A percentile compares a stretch with the other conserved stretches of the same genome.
These are phyloP conservation scores for Spergularia bocconei DNA, from an alignment of 148 eudicot species.

Conservation along the genomic window DNA sequence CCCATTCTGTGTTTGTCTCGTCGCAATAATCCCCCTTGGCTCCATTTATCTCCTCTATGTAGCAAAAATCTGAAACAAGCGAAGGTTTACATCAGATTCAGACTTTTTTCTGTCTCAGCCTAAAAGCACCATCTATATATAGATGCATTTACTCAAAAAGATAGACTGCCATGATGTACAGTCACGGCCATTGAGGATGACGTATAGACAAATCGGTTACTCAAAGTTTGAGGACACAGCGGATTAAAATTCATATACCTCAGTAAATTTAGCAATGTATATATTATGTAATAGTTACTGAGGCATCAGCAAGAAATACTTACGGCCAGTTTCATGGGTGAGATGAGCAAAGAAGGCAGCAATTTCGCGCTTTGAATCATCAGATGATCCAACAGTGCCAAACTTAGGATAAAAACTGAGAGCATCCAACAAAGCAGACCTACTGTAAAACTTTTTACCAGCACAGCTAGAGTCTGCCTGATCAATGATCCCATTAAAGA, in stretches of 20 bases:
- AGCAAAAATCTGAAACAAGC: conserved; percentile 42
- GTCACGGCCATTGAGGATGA: too few species aligned
- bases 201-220: too few species aligned
- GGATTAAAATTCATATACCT: too few species aligned
- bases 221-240: too few species aligned
- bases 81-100: background rate
- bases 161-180: too few species aligned
- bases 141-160: too few species aligned
- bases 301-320: conserved; percentile 5
- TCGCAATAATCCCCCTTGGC: conserved; percentile 46
- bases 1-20: conserved; percentile 30
- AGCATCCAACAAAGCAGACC: conserved; percentile 44
- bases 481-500: conserved; percentile 42
- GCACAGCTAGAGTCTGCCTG: conserved; percentile 42
- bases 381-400: conserved; percentile 42
- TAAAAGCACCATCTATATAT: too few species aligned
- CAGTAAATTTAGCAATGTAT: background rate
- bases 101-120: too few species aligned
- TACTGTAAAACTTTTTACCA: conserved; percentile 47
- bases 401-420: conserved; percentile 33
- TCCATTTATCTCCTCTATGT: conserved; percentile 48
- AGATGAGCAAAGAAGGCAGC: conserved; percentile 68
- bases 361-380: conserved; percentile 57
- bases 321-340: conserved; percentile 75
- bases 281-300: background rate